Evolutionary conservation across 2,329 filamentous ascomycete species (phyloP), one percentile per base, ranked within the genome.

Genomic region (Alternaria triticina): DNA sequence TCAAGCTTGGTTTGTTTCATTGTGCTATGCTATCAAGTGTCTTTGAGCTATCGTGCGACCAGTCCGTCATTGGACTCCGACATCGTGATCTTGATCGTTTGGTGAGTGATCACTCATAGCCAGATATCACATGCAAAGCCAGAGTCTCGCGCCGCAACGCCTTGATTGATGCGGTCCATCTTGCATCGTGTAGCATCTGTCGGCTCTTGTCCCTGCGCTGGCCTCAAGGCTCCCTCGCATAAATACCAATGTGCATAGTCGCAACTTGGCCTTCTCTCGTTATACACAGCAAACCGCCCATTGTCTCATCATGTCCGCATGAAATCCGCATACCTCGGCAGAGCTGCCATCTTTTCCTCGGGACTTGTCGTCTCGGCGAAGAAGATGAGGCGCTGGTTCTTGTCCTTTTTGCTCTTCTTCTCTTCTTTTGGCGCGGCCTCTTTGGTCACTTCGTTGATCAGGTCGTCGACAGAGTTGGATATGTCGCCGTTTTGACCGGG

Each of bases 281-380:
- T 45, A 15, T 25, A 17, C 27, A 33, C 49, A 52, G 30, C 49
- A 52, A 52, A n/a, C 17, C 23, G 36, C 40, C 33, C 27, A n/a
- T 7, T 17, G 10, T 7, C 28, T 30, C 17, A 52, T 64, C 71
- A 77, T 54, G 69, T 67, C 62, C 69, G 61, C 54, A 70, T 67
- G 57, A 72, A 74, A 46, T 69, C 68, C 0, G 90, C 89, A 83
- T 96, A 97, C 80, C 89, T 90, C 65, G 91, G 85, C 82, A 96
- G 83, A 76, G 84, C 82, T 27, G 93, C 91, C 92, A 97, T 94
- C 82, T 90, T 93, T 85, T 97, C 94, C 83, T 97, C 94, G 2
- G 93, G 92, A 74, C 92, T 96, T 74, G 89, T 83, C 62, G 91
- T 90, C 55, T 91, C 89, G 76, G 96, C 92, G 66, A 89, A 89